Conservation (phyloP, 148 eudicot genomes). For the Persicaria maculosa region DNA sequence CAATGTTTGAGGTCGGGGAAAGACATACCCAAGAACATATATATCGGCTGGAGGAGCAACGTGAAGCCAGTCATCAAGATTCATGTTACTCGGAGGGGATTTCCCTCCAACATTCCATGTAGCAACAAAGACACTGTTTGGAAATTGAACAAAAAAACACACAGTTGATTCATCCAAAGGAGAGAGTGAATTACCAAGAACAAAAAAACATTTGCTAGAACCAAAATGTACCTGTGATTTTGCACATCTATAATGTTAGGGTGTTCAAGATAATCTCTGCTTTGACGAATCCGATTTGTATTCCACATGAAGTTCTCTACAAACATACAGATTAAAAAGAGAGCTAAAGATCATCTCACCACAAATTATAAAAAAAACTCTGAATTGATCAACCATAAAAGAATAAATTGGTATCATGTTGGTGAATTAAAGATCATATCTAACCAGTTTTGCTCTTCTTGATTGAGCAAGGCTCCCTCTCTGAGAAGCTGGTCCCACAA, state of each 20-base stretch:
- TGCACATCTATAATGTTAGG: conserved; percentile 90
- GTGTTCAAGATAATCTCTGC: conserved; percentile 66
- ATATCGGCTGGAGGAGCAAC: conserved; percentile 91
- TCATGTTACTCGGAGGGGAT: conserved; percentile 73
- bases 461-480: conserved; percentile 60
- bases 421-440: neutral
- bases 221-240: conserved; percentile 61
- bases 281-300: conserved; percentile 38
- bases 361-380: neutral
- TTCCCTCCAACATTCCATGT: conserved; percentile 98
- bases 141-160: conserved; percentile 6
- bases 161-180: neutral
- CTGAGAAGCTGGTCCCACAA: conserved; percentile 72
- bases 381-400: neutral
- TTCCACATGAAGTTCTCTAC: conserved; percentile 55
- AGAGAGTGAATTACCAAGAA: neutral
- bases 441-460: conserved; percentile 85
- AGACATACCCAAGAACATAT: conserved; percentile 84
- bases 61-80: conserved; percentile 88
- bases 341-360: neutral
- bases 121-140: conserved; percentile 71
- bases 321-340: conserved; percentile 8
- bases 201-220: neutral
- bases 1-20: neutral
- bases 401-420: neutral